Percentiles rank a stretch among this genome's conserved stretches.
phyloP scores from a whole-genome alignment of 805 yeast genomes.

The Zygoascus flipseniorum region DNA sequence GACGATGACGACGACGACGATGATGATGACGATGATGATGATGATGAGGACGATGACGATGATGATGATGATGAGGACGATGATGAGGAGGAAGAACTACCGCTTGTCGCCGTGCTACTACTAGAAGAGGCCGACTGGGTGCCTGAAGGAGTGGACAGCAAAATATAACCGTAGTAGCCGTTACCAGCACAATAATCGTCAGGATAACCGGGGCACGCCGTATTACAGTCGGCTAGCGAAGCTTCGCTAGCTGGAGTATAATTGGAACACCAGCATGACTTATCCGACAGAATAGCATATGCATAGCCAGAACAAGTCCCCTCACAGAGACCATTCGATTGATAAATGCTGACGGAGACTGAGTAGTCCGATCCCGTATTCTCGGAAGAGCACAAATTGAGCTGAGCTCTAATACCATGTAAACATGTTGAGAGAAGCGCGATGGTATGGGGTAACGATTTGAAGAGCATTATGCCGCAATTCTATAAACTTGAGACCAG shows the following conservation, averaged over 20 bases:
- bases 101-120: slow-evolving; percentile 1
- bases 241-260: slow-evolving; percentile 38
- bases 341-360: slow-evolving; percentile 23
- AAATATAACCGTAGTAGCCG: slow-evolving; percentile 48
- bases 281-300: slow-evolving; percentile 45
- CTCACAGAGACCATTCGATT: slow-evolving; percentile 46
- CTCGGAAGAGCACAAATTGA: slow-evolving; percentile 30
- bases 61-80: slow-evolving; percentile 4
- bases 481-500: too few relatives aligned
- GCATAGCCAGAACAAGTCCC: slow-evolving; percentile 40
- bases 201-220: slow-evolving; percentile 38
- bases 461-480: background rate
- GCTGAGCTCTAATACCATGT: background rate
- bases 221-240: slow-evolving; percentile 27
- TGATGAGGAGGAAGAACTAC: slow-evolving; percentile 3
- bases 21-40: slow-evolving; percentile 13
- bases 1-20: slow-evolving; percentile 9
- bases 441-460: background rate
- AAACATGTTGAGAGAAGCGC: background rate
- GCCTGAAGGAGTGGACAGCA: slow-evolving; percentile 30
- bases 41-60: slow-evolving; percentile 9
- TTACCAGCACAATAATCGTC: slow-evolving; percentile 35
- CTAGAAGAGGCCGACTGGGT: slow-evolving; percentile 17
- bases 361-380: slow-evolving; percentile 31
- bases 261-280: slow-evolving; percentile 56